Percentiles rank a stretch among this genome's conserved stretches.
Evolutionary conservation across 169 alveolate genomes (phyloP).

Genomic region (Plasmodium sp.): DNA sequence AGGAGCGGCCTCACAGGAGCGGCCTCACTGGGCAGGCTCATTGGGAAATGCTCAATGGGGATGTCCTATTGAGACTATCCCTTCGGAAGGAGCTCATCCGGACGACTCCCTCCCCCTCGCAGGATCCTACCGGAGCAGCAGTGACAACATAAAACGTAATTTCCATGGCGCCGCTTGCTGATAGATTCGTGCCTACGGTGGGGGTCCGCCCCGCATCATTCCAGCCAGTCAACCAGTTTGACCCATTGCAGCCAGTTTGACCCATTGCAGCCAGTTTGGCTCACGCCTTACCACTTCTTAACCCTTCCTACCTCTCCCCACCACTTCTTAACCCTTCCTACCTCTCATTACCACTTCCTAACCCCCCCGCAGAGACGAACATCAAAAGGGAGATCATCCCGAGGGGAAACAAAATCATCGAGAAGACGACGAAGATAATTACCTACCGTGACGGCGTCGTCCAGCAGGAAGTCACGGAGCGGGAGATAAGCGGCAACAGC

Average conservation of each 20-base stretch:
- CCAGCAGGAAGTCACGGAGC: slow-evolving; percentile 53
- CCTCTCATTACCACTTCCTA: neutral
- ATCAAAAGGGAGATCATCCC: slow-evolving; percentile 70
- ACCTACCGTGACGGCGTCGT: slow-evolving; percentile 56
- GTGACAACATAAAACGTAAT: neutral
- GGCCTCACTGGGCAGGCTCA: too few species aligned
- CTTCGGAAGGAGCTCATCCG: neutral
- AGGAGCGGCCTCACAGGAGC: too few species aligned
- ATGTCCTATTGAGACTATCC: too few species aligned
- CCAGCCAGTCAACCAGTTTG: neutral
- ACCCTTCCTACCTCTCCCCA: too few species aligned
- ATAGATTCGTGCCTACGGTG: neutral
- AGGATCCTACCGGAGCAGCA: slow-evolving; percentile 1
- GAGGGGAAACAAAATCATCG: slow-evolving; percentile 56
- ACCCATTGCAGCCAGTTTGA: neutral
- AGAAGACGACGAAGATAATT: slow-evolving; percentile 65
- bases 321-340: neutral
- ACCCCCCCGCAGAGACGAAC: slow-evolving; percentile 41
- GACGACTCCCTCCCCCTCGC: neutral
- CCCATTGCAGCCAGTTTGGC: too few species aligned
- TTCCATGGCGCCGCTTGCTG: neutral
- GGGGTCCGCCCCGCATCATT: neutral
- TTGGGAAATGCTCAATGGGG: too few species aligned
- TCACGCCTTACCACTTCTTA: neutral
- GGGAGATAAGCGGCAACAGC: slow-evolving; percentile 50